Base-by-base conservation (phyloP, 2,329 filamentous ascomycete species). In the Talaromyces amestolkiae region DNA sequence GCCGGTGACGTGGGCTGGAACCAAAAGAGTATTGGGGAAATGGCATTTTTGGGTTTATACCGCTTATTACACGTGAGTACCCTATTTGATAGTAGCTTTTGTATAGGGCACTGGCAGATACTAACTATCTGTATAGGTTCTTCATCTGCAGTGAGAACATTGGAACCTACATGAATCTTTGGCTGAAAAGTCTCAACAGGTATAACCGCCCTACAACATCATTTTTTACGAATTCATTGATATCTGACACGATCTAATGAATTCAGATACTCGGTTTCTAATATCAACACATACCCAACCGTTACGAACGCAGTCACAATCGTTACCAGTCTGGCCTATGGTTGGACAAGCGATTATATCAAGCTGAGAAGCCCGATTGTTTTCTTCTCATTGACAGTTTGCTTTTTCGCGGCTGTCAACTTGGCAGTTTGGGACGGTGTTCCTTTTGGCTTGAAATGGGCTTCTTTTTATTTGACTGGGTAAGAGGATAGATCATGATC, bases 11-110 rank as follows among this genome's bases (percentile, higher is more conserved):
- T 64, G 63, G 56, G 24, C 43, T 49, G 63, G 63, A 3, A 27
- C n/a, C 9, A 64, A 54, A 24, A 49, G 56, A 45, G 56, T 64
- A 27, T 6, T 60, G 11, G 47, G 41, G 3, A 64, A 60, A n/a
- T 64, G 63, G 63, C 63, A 60, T 53, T 64, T 64, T 24, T 64
- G 63, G 63, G 63, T 64, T 41, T 64, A 60, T 31, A 64, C 62
- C 1, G 17, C 53, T 47, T 64, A 64, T 39, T 64, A 64, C n/a
- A 64, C 62, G 54, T 64, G 43, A 19, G 53, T 64, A 10, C 19
- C n/a, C 8, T 10, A 7, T 19, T 17, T 27, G 11, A 49, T 15
- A 9, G 17, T 15, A 3, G 6, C 6, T 31, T 6, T 31, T 31
- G 27, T 8, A 24, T 22, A 24, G 19, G 27, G 5, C 5, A 8